Base-by-base conservation (phyloP, 257 asterid species). In the Plantago ovata region DNA sequence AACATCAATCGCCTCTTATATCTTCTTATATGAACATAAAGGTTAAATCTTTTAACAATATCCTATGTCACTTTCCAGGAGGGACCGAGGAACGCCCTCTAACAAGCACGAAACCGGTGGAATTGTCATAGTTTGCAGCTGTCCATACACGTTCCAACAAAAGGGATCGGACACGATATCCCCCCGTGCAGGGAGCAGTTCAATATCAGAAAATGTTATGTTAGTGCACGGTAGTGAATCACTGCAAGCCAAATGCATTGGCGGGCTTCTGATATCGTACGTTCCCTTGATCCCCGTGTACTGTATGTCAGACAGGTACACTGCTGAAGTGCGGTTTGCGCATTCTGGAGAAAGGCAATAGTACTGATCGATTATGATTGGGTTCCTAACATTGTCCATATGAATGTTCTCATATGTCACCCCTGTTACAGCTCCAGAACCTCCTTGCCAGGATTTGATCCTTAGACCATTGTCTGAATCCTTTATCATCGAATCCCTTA, bases 371-470 rank as follows among this genome's bases (percentile, higher is more conserved):
- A 83, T 83, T 53, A 83, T 83, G 49, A 83, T 76, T 0, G 87
- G 87, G 58, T 83, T 83, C 24, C 92, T 59, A 10, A 83, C 92
- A 44, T 76, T 78, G 59, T 83, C 87, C 92, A 78, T 76, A 60
- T 65, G 85, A 33, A 83, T 72, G 65, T 80, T 76, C 4, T 61
- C 59, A 56, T 80, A 83, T 2, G 61, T 69, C 23, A 83, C 71
- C 19, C 70, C 75, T 1, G 80, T 66, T 23, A 83, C 87, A 0
- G 77, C 76, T 2, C 92, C 92, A 0, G 55, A 78, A 0, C 92
- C 92, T 0, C 92, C 92, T 70, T 83, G 92, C 92, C 92, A 83
- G n/a, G 92, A 80, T 75, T 83, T 83, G 71, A 83, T 83, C 68
- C 92, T 40, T 0, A 80, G 87, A 1, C 92, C 87, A 32, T 83